These are phyloP conservation scores for Musa balbisiana DNA, from an alignment of 202 grass and related monocot genomes.

Conservation along the genomic window DNA sequence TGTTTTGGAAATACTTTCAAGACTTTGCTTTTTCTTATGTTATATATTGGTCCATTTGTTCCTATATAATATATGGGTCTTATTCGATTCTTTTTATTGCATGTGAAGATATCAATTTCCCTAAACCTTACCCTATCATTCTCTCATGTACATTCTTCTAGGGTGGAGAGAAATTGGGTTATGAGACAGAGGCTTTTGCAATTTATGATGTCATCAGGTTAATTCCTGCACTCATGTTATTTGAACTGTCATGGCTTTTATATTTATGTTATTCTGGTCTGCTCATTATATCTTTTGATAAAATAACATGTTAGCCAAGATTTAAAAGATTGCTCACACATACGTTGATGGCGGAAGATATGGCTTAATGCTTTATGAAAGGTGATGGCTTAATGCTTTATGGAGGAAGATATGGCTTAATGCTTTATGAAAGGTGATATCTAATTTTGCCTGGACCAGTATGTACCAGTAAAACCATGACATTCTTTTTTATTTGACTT, in stretches of 20 bases:
- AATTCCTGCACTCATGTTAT: background rate
- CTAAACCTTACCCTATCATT: background rate
- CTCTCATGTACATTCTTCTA: conserved; percentile 28
- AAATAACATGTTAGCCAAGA: background rate
- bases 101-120: background rate
- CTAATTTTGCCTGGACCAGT: no score
- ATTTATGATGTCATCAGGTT: conserved; percentile 91
- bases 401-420: background rate
- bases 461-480: no score
- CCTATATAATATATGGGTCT: no score
- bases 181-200: conserved; percentile 87
- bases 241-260: background rate
- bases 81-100: no score
- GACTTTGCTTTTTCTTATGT: no score
- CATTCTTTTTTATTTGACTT: no score
- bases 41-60: no score
- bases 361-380: background rate
- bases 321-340: background rate
- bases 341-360: background rate
- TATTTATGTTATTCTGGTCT: background rate
- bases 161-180: conserved; percentile 84
- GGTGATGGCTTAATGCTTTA: background rate
- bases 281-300: background rate
- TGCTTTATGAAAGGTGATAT: background rate
- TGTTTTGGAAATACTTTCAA: no score